These are phyloP conservation scores for Quercus rubra DNA, from an alignment of 306 rosid genomes.

Conservation along the genomic window DNA sequence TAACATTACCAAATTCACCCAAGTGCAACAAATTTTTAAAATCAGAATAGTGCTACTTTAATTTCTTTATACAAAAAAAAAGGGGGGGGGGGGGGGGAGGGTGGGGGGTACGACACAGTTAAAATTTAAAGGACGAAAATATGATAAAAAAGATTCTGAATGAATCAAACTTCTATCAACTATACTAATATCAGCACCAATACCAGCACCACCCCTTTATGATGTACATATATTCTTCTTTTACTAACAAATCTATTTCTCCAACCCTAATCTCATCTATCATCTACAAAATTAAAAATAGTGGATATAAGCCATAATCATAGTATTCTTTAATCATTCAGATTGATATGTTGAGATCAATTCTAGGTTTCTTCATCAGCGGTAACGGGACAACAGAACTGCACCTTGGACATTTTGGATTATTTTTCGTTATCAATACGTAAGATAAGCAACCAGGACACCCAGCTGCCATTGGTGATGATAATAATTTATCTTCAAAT, in stretches of 20 bases:
- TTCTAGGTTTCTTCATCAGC: conserved; percentile 69
- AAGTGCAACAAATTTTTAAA: no score
- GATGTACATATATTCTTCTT: conserved; percentile 53
- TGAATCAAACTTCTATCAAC: conserved; percentile 26
- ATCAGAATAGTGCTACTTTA: no score
- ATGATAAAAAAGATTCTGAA: neutral
- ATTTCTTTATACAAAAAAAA: neutral
- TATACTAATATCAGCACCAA: conserved; percentile 31
- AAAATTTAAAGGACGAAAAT: neutral
- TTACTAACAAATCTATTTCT: conserved; percentile 37
- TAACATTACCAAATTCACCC: no score
- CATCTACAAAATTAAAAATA: conserved; percentile 50
- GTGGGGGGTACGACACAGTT: neutral
- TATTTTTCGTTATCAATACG: conserved; percentile 77
- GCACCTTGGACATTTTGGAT: conserved; percentile 93
- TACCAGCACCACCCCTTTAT: conserved; percentile 27
- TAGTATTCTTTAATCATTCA: conserved; percentile 30
- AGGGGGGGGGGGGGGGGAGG: no score
- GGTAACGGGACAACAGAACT: conserved; percentile 66
- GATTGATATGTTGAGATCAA: conserved; percentile 81
- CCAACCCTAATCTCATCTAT: conserved; percentile 37
- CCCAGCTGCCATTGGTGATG: conserved; percentile 85
- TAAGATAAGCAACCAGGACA: conserved; percentile 94
- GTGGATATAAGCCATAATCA: neutral
- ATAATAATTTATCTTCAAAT: conserved; percentile 34